Base-by-base conservation (phyloP, 352 stramenopile genomes). In the Phytophthora constricta region DNA sequence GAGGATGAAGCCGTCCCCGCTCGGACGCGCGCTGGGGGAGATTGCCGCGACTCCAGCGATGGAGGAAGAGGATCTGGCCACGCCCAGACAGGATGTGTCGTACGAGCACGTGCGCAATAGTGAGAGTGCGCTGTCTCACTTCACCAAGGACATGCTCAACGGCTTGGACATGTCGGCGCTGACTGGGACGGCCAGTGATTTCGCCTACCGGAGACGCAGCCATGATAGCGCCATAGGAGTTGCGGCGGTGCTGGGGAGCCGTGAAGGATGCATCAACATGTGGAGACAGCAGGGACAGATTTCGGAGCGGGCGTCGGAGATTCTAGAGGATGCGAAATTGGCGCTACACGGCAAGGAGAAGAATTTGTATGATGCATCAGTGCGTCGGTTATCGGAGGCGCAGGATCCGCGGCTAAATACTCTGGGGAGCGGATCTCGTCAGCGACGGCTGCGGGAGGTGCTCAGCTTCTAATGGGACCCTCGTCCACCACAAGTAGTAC, bases 211-310 rank as follows among this genome's bases (percentile, higher is more conserved):
- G 52, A 63, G 70, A 54, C 58, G 60, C 16, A 77, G 68, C 42
- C 69, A 77, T 22, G 74, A 74, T 19, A 67, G 69, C 14, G 65
- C 55, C 27, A 69, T 74, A 50, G 41, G 49, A 25, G 27, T 47
- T 23, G 49, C 61, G 11, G 48, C 50, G 25, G 70, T 72, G n/a
- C 42, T 82, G 17, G 65, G 57, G 31, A 85, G 75, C 58, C 76
- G 85, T 50, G 83, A 93, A 65, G 69, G 81, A 41, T 85, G 82
- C 22, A 94, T 92, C 62, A 91, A 84, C 57, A 92, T 90, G 84
- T 94, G 86, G 86, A 73, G 82, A 48, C 65, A 94, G 54, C 84
- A 92, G 63, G 87, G 87, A 37, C 65, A 91, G 65, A 92, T 96
- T 42, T 96, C 87, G 25, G 85, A 88, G 50, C 84, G 83, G 23